phyloP scores from a whole-genome alignment of 2,329 filamentous ascomycete species.

The Sporothrix brasiliensis region DNA sequence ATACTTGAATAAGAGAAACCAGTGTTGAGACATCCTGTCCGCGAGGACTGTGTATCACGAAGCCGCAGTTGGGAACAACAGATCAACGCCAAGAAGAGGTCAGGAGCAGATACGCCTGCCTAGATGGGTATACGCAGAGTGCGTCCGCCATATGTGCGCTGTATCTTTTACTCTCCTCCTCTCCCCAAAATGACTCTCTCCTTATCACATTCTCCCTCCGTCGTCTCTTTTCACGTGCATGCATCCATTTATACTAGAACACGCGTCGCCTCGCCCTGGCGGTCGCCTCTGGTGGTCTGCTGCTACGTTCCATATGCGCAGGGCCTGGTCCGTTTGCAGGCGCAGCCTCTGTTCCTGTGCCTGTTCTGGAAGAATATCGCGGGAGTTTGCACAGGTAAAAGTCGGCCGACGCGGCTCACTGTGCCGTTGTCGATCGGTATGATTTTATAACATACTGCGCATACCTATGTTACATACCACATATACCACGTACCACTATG shows the following conservation, averaged over 20 bases:
- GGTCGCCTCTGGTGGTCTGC: neutral
- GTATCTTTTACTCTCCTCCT: no score
- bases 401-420: conserved; percentile 23
- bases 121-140: no score
- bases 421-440: neutral
- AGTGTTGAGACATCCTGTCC: no score
- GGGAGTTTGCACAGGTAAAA: conserved; percentile 28
- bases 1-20: no score
- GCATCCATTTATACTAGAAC: neutral
- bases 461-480: neutral
- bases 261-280: neutral
- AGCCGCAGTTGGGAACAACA: no score
- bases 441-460: neutral
- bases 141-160: no score
- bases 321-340: neutral
- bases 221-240: neutral
- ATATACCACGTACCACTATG: conserved; percentile 25
- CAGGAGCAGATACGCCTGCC: no score
- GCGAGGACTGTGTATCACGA: no score
- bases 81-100: no score
- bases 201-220: neutral
- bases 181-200: no score
- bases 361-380: conserved; percentile 22
- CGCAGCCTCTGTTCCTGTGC: neutral
- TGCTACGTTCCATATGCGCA: conserved; percentile 16